phyloP scores from a whole-genome alignment of 371 early-diverging fungal species.

The Sporodiniella umbellata region DNA sequence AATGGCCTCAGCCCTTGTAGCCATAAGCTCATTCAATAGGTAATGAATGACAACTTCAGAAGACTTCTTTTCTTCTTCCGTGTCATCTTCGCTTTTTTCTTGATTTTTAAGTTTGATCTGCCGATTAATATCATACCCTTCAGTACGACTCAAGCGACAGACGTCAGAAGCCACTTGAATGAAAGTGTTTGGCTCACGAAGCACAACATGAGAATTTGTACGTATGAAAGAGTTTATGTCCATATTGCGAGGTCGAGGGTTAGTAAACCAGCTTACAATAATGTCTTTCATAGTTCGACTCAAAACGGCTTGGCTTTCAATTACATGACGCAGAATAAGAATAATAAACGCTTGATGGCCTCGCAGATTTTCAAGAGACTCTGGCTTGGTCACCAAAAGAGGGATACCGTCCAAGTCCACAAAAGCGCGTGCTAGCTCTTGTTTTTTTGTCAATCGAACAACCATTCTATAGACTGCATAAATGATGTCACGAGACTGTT shows the following conservation, averaged over 20 bases:
- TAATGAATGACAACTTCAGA: slow-evolving; percentile 36
- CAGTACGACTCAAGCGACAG: slow-evolving; percentile 65
- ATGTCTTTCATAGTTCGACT: slow-evolving; percentile 72
- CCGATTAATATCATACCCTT: slow-evolving; percentile 48
- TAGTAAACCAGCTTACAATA: slow-evolving; percentile 70
- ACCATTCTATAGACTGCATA: slow-evolving; percentile 76
- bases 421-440: slow-evolving; percentile 63
- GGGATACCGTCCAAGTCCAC: slow-evolving; percentile 65
- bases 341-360: slow-evolving; percentile 73
- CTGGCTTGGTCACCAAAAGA: slow-evolving; percentile 51
- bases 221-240: slow-evolving; percentile 77
- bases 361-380: slow-evolving; percentile 54
- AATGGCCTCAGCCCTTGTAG: slow-evolving; percentile 19
- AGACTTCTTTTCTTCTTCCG: slow-evolving; percentile 8
- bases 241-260: slow-evolving; percentile 65
- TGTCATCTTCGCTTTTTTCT: slow-evolving; percentile 1
- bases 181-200: slow-evolving; percentile 75
- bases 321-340: slow-evolving; percentile 84
- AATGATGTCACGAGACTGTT: slow-evolving; percentile 48
- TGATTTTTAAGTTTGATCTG: slow-evolving; percentile 45
- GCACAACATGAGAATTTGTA: slow-evolving; percentile 64
- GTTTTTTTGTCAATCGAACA: slow-evolving; percentile 76
- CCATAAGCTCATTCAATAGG: slow-evolving; percentile 35
- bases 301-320: slow-evolving; percentile 72
- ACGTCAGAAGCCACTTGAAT: slow-evolving; percentile 61